Evolutionary conservation across 192 early-diverging fungal genomes (phyloP).

Genomic region (Gryganskiella cystojenkinii): DNA sequence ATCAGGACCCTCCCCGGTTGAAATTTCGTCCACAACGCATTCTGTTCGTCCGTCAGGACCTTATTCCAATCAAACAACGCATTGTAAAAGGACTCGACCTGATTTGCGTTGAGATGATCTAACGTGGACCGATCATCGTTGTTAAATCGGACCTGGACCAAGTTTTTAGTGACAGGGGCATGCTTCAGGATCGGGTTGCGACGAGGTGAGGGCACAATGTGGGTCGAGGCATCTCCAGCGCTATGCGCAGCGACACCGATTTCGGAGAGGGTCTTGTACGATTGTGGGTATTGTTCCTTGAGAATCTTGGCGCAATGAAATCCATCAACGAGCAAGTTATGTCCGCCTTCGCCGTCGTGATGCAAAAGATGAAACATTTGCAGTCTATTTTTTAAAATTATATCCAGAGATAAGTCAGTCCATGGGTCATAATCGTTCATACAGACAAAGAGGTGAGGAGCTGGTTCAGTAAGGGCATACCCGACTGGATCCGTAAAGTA

Average conservation of each 20-base stretch:
- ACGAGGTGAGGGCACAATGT: slow-evolving; percentile 71
- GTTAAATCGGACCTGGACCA: slow-evolving; percentile 84
- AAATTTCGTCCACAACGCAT: slow-evolving; percentile 75
- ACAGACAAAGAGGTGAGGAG: too few species aligned
- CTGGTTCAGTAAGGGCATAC: too few species aligned
- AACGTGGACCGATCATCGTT: slow-evolving; percentile 84
- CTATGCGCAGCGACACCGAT: slow-evolving; percentile 74
- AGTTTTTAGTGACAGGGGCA: slow-evolving; percentile 57
- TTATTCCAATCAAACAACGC: slow-evolving; percentile 76
- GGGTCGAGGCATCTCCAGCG: slow-evolving; percentile 74
- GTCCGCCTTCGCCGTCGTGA: slow-evolving; percentile 75
- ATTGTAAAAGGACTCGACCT: slow-evolving; percentile 73
- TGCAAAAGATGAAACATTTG: slow-evolving; percentile 86
- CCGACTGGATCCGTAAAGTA: slow-evolving; percentile 90
- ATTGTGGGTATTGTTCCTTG: slow-evolving; percentile 60
- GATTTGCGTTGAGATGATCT: slow-evolving; percentile 50
- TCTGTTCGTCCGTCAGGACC: slow-evolving; percentile 61
- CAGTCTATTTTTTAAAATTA: slow-evolving; percentile 52
- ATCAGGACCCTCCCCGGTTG: slow-evolving; percentile 76
- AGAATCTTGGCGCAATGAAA: slow-evolving; percentile 77
- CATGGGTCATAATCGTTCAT: too few species aligned
- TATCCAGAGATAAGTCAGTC: too few species aligned
- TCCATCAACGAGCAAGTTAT: slow-evolving; percentile 83
- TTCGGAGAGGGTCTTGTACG: slow-evolving; percentile 71
- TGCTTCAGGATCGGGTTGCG: slow-evolving; percentile 75